A percentile compares a stretch with the other conserved stretches of the same genome.
These are phyloP conservation scores for Xylariaceae sp. DNA, from an alignment of 2,329 filamentous ascomycete genomes.

Conservation along the genomic window DNA sequence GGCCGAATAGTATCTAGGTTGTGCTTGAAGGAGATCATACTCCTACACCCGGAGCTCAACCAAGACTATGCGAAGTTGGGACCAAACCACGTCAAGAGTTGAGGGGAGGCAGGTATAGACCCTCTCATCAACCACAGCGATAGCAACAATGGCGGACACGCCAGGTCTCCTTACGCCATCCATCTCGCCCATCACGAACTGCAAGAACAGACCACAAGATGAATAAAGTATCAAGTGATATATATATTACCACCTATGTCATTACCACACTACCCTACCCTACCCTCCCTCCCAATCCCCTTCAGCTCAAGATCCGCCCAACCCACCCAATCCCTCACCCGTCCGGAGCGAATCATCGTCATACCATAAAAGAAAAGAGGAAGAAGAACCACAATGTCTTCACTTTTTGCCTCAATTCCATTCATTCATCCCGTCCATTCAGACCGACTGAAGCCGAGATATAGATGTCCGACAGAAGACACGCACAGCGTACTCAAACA, in stretches of 20 bases:
- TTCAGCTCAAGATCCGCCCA: not conserved
- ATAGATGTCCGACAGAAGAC: not conserved
- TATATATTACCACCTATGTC: conserved; percentile 1
- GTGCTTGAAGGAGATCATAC: too few species aligned
- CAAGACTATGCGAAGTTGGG: not conserved
- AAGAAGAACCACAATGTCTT: conserved; percentile 9
- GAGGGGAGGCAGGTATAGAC: too few species aligned
- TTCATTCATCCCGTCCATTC: not conserved
- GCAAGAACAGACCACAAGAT: too few species aligned
- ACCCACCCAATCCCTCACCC: not conserved
- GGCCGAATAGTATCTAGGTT: too few species aligned
- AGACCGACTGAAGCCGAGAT: not conserved
- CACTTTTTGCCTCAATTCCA: not conserved
- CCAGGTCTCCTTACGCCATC: too few species aligned
- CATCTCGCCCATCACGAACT: too few species aligned
- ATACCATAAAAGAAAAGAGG: not conserved
- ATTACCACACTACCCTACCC: conserved; percentile 5
- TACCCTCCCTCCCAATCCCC: not conserved
- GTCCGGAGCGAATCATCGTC: not conserved
- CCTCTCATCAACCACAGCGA: too few species aligned
- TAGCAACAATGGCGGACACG: too few species aligned
- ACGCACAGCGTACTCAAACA: conserved; percentile 11
- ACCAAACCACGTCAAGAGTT: not conserved
- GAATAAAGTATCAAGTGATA: not conserved
- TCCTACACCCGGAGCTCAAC: too few species aligned